phyloP scores from a whole-genome alignment of 805 yeast species.

The Suhomyces sp. region DNA sequence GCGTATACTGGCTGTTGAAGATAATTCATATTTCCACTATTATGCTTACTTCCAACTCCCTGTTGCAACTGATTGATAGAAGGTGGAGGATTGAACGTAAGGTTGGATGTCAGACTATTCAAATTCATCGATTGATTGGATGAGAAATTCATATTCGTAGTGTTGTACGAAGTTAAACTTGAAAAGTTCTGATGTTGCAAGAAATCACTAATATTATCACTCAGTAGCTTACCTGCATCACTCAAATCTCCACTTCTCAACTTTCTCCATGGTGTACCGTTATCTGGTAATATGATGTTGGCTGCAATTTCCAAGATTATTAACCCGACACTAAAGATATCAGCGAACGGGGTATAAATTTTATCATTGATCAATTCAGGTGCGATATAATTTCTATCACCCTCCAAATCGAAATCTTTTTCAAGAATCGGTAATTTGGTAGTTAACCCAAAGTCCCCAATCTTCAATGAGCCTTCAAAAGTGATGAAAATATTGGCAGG shows the following conservation, averaged over 20 bases:
- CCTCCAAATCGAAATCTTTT: constrained; percentile 83
- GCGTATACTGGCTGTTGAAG: constrained; percentile 9
- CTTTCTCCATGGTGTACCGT: constrained; percentile 96
- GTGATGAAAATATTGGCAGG: constrained; percentile 95
- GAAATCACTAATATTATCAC: constrained; percentile 45
- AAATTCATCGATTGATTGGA: constrained; percentile 10
- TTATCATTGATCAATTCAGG: constrained; percentile 88
- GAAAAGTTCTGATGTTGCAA: constrained; percentile 38
- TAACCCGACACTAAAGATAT: constrained; percentile 89
- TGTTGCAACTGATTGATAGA: background rate
- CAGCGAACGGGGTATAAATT: constrained; percentile 87
- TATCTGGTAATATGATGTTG: constrained; percentile 90
- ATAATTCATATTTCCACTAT: background rate
- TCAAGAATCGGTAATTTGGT: constrained; percentile 69
- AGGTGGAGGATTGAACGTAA: constrained; percentile 4
- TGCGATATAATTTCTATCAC: constrained; percentile 96
- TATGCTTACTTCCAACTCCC: constrained; percentile 2
- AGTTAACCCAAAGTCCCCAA: constrained; percentile 97
- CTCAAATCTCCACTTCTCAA: constrained; percentile 91
- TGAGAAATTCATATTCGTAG: constrained; percentile 7
- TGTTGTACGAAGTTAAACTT: constrained; percentile 26
- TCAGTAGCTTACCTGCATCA: constrained; percentile 85
- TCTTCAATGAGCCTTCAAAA: constrained; percentile 89
- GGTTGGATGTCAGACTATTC: constrained; percentile 5
- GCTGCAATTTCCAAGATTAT: constrained; percentile 96